A percentile compares a stretch with the other conserved stretches of the same genome.
Evolutionary conservation across 495 filamentous ascomycete genomes (phyloP).

Genomic region (Neurospora sp.): DNA sequence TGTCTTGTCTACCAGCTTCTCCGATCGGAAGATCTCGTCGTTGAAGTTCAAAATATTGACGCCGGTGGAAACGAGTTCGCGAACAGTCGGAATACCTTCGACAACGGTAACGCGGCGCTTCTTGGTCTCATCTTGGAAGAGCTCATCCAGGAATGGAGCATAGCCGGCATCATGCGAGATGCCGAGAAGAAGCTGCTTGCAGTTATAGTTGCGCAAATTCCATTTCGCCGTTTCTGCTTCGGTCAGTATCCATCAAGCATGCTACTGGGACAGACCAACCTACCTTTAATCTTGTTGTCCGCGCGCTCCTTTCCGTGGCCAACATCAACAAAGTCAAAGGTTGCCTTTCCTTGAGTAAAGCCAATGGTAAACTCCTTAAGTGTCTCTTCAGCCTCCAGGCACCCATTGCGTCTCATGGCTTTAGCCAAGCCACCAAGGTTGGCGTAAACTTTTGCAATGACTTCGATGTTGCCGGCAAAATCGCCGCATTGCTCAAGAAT

Average conservation of each 20-base stretch:
- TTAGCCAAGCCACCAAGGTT: slow-evolving; percentile 57
- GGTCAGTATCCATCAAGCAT: neutral
- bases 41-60: slow-evolving; percentile 50
- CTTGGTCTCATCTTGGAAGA: slow-evolving; percentile 42
- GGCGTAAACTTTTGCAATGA: slow-evolving; percentile 59
- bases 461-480: slow-evolving; percentile 39
- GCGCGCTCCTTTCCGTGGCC: slow-evolving; percentile 59
- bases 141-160: slow-evolving; percentile 56
- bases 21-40: slow-evolving; percentile 54
- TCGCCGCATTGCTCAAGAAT: slow-evolving; percentile 40
- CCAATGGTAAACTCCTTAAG: slow-evolving; percentile 64
- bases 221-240: slow-evolving; percentile 44
- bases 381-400: slow-evolving; percentile 38
- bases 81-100: slow-evolving; percentile 62
- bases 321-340: slow-evolving; percentile 70
- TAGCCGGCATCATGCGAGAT: slow-evolving; percentile 70
- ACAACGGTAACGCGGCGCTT: slow-evolving; percentile 58
- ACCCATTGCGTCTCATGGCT: slow-evolving; percentile 48
- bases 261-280: neutral
- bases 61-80: slow-evolving; percentile 48
- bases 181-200: slow-evolving; percentile 72
- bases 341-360: slow-evolving; percentile 60
- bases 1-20: slow-evolving; percentile 37
- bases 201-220: slow-evolving; percentile 64
- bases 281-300: slow-evolving; percentile 67